Evolutionary conservation across 805 yeast genomes (phyloP), one percentile per base, ranked within the genome.

Genomic region (Kodamaea restingae): DNA sequence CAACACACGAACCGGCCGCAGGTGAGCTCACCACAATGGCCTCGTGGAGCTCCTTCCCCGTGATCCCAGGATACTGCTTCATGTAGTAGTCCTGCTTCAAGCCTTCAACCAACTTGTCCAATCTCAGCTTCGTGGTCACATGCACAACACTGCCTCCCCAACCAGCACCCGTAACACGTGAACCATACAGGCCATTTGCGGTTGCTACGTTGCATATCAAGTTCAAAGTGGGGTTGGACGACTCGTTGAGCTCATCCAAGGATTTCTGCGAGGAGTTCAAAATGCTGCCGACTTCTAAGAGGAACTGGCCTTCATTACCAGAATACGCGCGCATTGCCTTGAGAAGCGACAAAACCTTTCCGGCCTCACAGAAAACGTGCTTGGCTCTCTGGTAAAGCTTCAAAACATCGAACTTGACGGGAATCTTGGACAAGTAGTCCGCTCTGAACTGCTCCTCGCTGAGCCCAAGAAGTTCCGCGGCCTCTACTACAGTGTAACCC

Each of bases 121-220:
- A 60, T 42, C 64, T 69, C 42, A 67, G 67, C 4, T 63, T 60
- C 3, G 73, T 61, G 8, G 81, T 75, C 40, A 82, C 58, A 52
- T 81, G 85, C n/a, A 82, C 83, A 0, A 83, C 69, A 21, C 81
- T 76, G 4, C 88, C 88, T 24, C 88, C 88, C 72, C 80, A 82
- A 3, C 90, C 90, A 14, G 90, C 88, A 18, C 88, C 90, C 7
- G 88, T 81, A n/a, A 80, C 70, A 39, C 90, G 67, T 1, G 85
- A 76, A 12, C 88, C 88, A 42, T 59, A 67, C 1, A 85, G 66
- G 3, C 88, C 88, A 43, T 73, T 67, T 2, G 46, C 53, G 29
- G 63, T 54, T 3, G 85, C 87, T 37, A 82, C 71, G 7, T 52
- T 39, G 50, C 83, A 76, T 28, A 82, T 55, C 9, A 60, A 56